phyloP scores from a whole-genome alignment of 768 basidiomycete genomes.

The Tricholoma saponaceum region DNA sequence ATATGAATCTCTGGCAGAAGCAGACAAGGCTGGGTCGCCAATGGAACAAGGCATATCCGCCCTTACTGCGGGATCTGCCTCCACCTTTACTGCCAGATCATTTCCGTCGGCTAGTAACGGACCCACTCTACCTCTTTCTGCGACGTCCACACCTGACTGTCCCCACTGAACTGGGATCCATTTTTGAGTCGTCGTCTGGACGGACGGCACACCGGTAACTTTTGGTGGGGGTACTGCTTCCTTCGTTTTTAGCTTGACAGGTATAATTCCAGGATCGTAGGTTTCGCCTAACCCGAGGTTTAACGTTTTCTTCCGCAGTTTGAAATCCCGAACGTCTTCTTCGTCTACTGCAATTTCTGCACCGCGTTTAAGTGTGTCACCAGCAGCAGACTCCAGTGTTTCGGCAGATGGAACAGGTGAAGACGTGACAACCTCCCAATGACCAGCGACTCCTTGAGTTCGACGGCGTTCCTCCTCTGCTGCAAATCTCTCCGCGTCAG shows the following conservation, averaged over 20 bases:
- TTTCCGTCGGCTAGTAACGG: slow-evolving; percentile 19
- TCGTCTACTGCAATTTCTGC: slow-evolving; percentile 35
- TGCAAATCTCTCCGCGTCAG: slow-evolving; percentile 62
- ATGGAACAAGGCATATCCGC: not conserved
- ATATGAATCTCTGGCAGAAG: not conserved
- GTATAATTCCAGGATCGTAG: slow-evolving; percentile 74
- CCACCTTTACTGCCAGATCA: slow-evolving; percentile 2
- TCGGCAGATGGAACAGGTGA: slow-evolving; percentile 20
- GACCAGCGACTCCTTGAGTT: slow-evolving; percentile 68
- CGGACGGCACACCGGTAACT: slow-evolving; percentile 4
- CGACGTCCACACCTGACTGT: slow-evolving; percentile 11
- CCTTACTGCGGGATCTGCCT: not conserved
- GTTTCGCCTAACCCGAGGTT: slow-evolving; percentile 66
- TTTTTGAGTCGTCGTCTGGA: slow-evolving; percentile 19
- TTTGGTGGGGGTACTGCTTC: slow-evolving; percentile 28
- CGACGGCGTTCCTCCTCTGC: slow-evolving; percentile 56
- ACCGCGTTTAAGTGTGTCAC: slow-evolving; percentile 29
- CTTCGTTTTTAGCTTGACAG: slow-evolving; percentile 62
- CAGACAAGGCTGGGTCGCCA: not conserved
- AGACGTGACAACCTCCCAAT: slow-evolving; percentile 64
- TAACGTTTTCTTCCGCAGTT: slow-evolving; percentile 61
- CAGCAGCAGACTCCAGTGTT: slow-evolving; percentile 16
- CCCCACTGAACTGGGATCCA: slow-evolving; percentile 36
- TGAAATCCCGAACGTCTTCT: slow-evolving; percentile 60
- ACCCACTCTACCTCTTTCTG: slow-evolving; percentile 1